Evolutionary conservation across 129 eudicot species (phyloP), one percentile per base, ranked within the genome.

Genomic region (Apium graveolens): DNA sequence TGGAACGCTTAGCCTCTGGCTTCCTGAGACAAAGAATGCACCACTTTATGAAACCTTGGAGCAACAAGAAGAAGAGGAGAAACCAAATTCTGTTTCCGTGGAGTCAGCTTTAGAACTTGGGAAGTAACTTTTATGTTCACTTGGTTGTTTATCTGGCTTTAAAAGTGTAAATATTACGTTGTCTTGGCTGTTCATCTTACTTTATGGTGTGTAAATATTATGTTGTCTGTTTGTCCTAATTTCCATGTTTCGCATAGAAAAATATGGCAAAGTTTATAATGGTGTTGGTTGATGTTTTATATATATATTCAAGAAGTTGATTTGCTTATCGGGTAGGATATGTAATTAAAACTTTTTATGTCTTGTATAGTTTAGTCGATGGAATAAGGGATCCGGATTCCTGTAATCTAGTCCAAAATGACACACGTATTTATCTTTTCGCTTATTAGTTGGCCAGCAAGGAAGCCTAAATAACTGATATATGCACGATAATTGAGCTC

Each of bases 41-140:
- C 88, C 86, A 7, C 74, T 85, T 2, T 87, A 70, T 55, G 87
- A 87, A 71, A 87, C 90, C 1, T 75, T 87, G 84, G 91, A 87
- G 80, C 84, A 87, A 62, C 86, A 87, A 73, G 86, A 87, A 62
- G 78, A 76, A 27, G 81, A 74, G 41, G 83, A 86, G 76, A 74
- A 76, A 34, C 42, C 17, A 4, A 51, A 11, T 73, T 73, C 31
- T 41, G 45, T 53, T 57, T 21, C 79, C 13, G 68, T 63, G 80
- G 80, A 78, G 45, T 69, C 62, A 0, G 74, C 38, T 43, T 18
- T 78, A 31, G 74, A 78, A 42, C 80, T 78, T 29, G 74, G 60
- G 35, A 78, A 38, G 80, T 78, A 66, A 42, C 69, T 78, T 21
- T 77, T 11, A 26, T 39, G 31, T 11, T 77, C 51, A 11, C 34